Conservation (phyloP, 1,284 basidiomycete genomes). For the Ceratobasidium sp. region DNA sequence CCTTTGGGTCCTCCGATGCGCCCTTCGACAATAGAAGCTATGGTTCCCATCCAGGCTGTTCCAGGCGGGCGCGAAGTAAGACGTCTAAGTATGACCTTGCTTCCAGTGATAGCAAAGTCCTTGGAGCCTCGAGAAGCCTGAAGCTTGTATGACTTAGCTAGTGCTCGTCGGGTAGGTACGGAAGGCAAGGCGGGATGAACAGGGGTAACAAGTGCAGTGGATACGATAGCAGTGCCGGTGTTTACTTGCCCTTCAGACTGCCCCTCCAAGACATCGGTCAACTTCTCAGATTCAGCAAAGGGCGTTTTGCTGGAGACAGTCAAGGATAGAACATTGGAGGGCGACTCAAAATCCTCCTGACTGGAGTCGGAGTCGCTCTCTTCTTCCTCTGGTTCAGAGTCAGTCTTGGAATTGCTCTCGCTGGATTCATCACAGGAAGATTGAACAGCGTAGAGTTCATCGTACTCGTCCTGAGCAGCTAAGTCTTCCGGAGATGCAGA, state of each 20-base stretch:
- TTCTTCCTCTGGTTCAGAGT: conserved; percentile 8
- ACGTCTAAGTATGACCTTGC: conserved; percentile 30
- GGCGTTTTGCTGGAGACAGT: not conserved
- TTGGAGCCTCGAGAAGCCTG: not conserved
- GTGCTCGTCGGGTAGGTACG: not conserved
- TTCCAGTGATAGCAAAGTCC: conserved; percentile 30
- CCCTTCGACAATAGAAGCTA: too few species aligned
- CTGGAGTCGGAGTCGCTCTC: not conserved
- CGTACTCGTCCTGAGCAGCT: conserved; percentile 51
- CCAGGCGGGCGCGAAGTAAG: conserved; percentile 49
- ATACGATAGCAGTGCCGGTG: not conserved
- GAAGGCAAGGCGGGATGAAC: not conserved
- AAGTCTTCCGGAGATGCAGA: conserved; percentile 47
- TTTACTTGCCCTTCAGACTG: not conserved
- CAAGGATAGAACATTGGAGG: not conserved
- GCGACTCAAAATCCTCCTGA: conserved; percentile 5
- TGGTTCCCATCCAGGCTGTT: too few species aligned
- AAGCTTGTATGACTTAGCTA: not conserved
- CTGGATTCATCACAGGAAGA: conserved; percentile 37
- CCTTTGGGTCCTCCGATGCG: too few species aligned
- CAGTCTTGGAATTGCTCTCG: not conserved
- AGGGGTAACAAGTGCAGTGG: not conserved
- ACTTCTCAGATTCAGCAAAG: not conserved
- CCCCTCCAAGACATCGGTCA: conserved; percentile 8
- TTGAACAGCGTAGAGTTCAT: conserved; percentile 40